Evolutionary conservation across 495 filamentous ascomycete species (phyloP).

Genomic region (Aspergillus affinis): DNA sequence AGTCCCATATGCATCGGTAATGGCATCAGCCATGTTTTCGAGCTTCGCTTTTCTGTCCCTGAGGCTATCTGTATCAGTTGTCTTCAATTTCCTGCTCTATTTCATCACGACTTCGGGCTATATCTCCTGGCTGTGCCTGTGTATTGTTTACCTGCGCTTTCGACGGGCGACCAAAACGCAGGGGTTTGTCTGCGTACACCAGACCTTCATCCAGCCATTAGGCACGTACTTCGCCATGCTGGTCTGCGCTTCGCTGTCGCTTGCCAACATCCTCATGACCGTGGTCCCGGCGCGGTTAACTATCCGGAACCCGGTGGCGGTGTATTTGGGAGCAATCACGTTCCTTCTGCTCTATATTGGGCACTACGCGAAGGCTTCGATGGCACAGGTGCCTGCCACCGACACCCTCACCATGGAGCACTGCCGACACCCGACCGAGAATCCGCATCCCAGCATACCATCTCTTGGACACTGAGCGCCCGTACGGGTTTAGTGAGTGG

Average conservation of each 20-base stretch:
- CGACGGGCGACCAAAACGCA: slow-evolving; percentile 44
- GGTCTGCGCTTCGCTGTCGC: slow-evolving; percentile 45
- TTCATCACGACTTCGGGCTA: slow-evolving; percentile 60
- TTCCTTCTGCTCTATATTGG: slow-evolving; percentile 47
- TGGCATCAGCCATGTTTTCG: slow-evolving; percentile 39
- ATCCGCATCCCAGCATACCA: background rate
- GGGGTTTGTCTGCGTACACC: slow-evolving; percentile 40
- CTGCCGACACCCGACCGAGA: slow-evolving; percentile 2
- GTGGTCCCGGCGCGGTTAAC: slow-evolving; percentile 49
- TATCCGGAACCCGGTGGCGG: slow-evolving; percentile 50
- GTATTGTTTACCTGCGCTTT: slow-evolving; percentile 57
- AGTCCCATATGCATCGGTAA: slow-evolving; percentile 49
- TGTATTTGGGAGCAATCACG: slow-evolving; percentile 61
- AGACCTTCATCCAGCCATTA: slow-evolving; percentile 51
- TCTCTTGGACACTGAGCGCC: background rate
- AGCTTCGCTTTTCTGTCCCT: slow-evolving; percentile 37
- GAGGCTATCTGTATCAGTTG: slow-evolving; percentile 27
- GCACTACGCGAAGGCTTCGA: slow-evolving; percentile 10
- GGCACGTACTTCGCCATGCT: slow-evolving; percentile 50
- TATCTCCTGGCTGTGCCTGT: slow-evolving; percentile 59
- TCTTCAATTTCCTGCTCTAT: slow-evolving; percentile 55
- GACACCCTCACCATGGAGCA: background rate
- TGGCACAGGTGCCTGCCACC: background rate
- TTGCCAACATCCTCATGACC: slow-evolving; percentile 55
- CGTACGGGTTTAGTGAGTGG: too few species aligned